A percentile compares a stretch with the other conserved stretches of the same genome.
These are phyloP conservation scores for Leccinum pallidistipes DNA, from an alignment of 1,284 basidiomycete species.

Conservation along the genomic window DNA sequence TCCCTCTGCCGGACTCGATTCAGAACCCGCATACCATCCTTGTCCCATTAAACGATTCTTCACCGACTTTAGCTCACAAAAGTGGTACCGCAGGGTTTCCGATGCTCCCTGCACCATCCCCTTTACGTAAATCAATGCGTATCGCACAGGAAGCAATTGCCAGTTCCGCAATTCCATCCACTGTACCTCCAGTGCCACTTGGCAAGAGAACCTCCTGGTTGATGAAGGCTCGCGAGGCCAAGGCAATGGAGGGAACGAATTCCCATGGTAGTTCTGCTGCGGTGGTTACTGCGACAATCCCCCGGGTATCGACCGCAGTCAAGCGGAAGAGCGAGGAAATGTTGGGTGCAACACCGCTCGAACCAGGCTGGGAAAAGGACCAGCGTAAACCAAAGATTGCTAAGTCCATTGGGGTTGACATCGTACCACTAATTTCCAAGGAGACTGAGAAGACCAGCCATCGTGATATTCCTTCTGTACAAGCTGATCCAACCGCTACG, in stretches of 20 bases:
- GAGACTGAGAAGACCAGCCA: constrained; percentile 11
- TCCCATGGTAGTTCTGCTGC: constrained; percentile 35
- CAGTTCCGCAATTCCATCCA: constrained; percentile 33
- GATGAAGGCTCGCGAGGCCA: constrained; percentile 71
- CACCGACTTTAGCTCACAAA: constrained; percentile 33
- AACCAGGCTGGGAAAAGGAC: constrained; percentile 32
- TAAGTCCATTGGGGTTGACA: constrained; percentile 42
- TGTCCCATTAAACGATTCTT: constrained; percentile 37
- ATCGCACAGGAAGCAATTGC: constrained; percentile 46
- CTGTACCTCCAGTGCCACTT: constrained; percentile 44
- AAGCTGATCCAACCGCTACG: constrained; percentile 4
- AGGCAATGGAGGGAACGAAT: constrained; percentile 57
- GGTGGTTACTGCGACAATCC: constrained; percentile 8
- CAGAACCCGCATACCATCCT: constrained; percentile 14
- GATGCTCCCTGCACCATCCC: constrained; percentile 61
- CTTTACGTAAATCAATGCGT: constrained; percentile 66
- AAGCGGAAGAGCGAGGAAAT: constrained; percentile 73
- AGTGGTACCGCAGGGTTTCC: constrained; percentile 46
- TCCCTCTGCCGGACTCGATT: constrained; percentile 18
- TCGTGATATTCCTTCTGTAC: constrained; percentile 5
- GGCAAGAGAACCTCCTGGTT: constrained; percentile 78
- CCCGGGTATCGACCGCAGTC: constrained; percentile 26
- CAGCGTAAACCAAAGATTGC: constrained; percentile 50
- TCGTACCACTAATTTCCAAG: constrained; percentile 34
- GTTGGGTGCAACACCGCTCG: constrained; percentile 29